phyloP scores from a whole-genome alignment of 768 basidiomycete species.

The Mycena vitilis region DNA sequence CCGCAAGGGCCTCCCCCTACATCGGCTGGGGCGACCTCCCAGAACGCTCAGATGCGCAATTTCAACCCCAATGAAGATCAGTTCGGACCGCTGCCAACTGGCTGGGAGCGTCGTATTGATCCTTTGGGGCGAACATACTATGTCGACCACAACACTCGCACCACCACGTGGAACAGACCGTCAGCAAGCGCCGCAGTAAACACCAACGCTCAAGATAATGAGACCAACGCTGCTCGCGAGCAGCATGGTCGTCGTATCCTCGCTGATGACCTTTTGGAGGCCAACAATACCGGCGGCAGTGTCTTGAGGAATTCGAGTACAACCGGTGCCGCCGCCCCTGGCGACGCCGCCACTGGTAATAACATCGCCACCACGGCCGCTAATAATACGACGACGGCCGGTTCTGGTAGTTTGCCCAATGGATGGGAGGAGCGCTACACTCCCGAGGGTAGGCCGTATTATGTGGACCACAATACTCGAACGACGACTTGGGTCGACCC shows the following conservation, averaged over 20 bases:
- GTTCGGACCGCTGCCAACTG: slow-evolving; percentile 87
- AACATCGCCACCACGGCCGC: slow-evolving; percentile 64
- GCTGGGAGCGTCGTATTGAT: slow-evolving; percentile 98
- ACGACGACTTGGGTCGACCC: slow-evolving; percentile 99
- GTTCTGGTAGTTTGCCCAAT: slow-evolving; percentile 89
- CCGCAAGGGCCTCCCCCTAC: slow-evolving; percentile 40
- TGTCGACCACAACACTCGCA: slow-evolving; percentile 97
- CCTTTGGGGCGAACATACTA: slow-evolving; percentile 97
- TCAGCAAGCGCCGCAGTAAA: slow-evolving; percentile 82
- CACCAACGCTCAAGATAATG: slow-evolving; percentile 73
- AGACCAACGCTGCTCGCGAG: slow-evolving; percentile 87
- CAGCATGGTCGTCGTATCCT: slow-evolving; percentile 88
- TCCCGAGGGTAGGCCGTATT: slow-evolving; percentile 97
- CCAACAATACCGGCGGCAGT: slow-evolving; percentile 55
- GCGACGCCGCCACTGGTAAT: slow-evolving; percentile 54
- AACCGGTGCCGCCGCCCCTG: slow-evolving; percentile 47
- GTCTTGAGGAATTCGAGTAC: slow-evolving; percentile 47
- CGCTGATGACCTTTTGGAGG: slow-evolving; percentile 88
- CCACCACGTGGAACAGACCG: slow-evolving; percentile 97
- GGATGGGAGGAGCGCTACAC: slow-evolving; percentile 99
- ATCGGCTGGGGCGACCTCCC: slow-evolving; percentile 56
- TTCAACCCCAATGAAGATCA: slow-evolving; percentile 98
- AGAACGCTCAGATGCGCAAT: slow-evolving; percentile 73
- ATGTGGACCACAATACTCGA: slow-evolving; percentile 98
- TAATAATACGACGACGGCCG: slow-evolving; percentile 70